Evolutionary conservation across 495 filamentous ascomycete genomes (phyloP), one percentile per base, ranked within the genome.

Genomic region (Hamigera avellanea): DNA sequence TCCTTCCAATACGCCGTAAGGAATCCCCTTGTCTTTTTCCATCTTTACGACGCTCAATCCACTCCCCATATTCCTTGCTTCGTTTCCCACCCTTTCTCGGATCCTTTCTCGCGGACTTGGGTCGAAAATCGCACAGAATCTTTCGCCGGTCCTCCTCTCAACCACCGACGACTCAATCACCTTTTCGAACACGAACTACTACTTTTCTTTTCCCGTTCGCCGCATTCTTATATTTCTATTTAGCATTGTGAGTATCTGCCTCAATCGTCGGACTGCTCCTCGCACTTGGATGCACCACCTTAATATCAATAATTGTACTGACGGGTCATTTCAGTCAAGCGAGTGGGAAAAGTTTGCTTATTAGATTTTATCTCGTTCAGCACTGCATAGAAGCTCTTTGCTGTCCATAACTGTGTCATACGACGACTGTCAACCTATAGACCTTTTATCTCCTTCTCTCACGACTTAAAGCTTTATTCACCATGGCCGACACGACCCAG

Each of bases 401-500:
- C 26, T 31, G 10, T 38, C 25, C 14, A 17, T 19, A 19, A 15
- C 19, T 36, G n/a, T 18, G 13, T 41, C 30, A 26, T 42, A 14
- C 33, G 10, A 13, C 23, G n/a, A n/a, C n/a, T n/a, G n/a, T n/a
- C n/a, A n/a, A n/a, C 19, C 21, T 26, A 28, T 34, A 37, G 16
- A 34, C 14, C 33, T 38, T 39, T 39, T 29, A 37, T 44, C 30
- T 43, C 40, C 40, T 37, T 37, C 36, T 48, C 33, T 47, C 36
- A 25, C 42, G 40, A 39, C 31, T 41, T 18, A 38, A 37, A 15
- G 29, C 29, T 19, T 18, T 33, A 17, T 33, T 33, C 49, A 50
- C 46, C 39, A 67, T 67, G 59, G 54, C 65, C 54, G 62, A 66
- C 42, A 57, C 61, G 39, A 56, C 53, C 36, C 59, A 64, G 42